phyloP scores from a whole-genome alignment of 306 rosid species.

The cucumber (Cucumis sativus) region Cucumber_9930_V3 NC_026661.2:2405501-2406000 shows the following conservation, averaged over 20 bases:
- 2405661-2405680: conserved; percentile 70
- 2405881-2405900: conserved; percentile 53
- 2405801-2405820: conserved; percentile 43
- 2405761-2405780: conserved; percentile 35
- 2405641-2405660: conserved; percentile 73
- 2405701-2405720: conserved; percentile 55
- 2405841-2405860: conserved; percentile 41
- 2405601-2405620: conserved; percentile 43
- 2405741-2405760: conserved; percentile 42
- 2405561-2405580: conserved; percentile 31
- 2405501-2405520: conserved; percentile 47
- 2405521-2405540: conserved; percentile 50
- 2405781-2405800: conserved; percentile 36
- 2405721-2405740: conserved; percentile 44
- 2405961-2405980: conserved; percentile 18
- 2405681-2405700: conserved; percentile 43
- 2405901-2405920: conserved; percentile 32
- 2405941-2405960: conserved; percentile 26
- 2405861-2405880: conserved; percentile 24
- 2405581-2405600: conserved; percentile 44
- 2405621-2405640: conserved; percentile 46
- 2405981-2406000: conserved; percentile 35
- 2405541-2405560: conserved; percentile 39
- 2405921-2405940: conserved; percentile 35
- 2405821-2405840: conserved; percentile 52